Base-by-base conservation (phyloP, 257 asterid genomes). In the Thymus mandschuricus region DNA sequence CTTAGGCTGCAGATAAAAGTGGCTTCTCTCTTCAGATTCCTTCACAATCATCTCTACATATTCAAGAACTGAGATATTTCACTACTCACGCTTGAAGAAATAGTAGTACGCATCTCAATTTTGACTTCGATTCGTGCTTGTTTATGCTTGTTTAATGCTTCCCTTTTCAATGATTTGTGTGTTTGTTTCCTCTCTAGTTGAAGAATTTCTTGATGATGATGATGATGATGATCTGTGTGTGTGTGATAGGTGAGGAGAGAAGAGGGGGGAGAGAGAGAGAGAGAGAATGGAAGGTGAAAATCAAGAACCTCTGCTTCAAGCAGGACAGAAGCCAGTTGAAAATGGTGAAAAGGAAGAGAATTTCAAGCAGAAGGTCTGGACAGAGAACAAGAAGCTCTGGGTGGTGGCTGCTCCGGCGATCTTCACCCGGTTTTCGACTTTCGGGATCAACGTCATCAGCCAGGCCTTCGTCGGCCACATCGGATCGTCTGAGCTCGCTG, bases 391-490 rank as follows among this genome's bases (percentile, higher is more conserved):
- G 75, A 84, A 78, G 49, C 76, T 88, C 83, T 88, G 96, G 96
- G 80, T 78, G 6, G 75, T 86, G 0, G 96, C 90, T 0, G 92
- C 84, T 0, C 96, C 96, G 8, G 83, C 89, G 3, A 80, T 86
- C 64, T 86, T 86, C 82, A 66, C 76, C 31, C 83, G 96, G 3
- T 55, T 83, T n/a, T 76, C 91, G 27, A 67, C 85, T 0, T 85
- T 73, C 46, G 83, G 88, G 15, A 66, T 85, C n/a, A 82, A 21
- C 45, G 82, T 89, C 12, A 81, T 86, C 67, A 89, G 92, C 70
- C 96, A 86, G 61, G 87, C 89, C 13, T 89, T 89, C 57, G 77
- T 86, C 34, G 93, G 91, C 66, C 93, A 83, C 72, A 76, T 89
- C 60, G 96, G 93, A 13, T 73, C 89, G 4, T 72, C 85, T 2